phyloP scores from a whole-genome alignment of 2,329 filamentous ascomycete species.

The Claviceps sp. region DNA sequence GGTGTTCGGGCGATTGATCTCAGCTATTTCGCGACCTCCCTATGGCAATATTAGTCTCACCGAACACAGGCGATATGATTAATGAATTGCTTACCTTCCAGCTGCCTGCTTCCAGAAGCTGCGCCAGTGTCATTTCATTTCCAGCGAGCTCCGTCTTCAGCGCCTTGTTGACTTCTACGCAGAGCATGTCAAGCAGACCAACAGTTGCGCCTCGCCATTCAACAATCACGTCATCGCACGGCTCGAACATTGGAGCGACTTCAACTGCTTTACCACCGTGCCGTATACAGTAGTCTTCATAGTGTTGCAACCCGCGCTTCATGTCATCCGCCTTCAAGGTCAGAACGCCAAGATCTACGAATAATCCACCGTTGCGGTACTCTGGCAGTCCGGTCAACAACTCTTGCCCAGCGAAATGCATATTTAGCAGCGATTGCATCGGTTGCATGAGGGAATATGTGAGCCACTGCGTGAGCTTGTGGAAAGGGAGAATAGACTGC shows the following conservation, averaged over 20 bases:
- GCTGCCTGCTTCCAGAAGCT: conserved; percentile 88
- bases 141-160: conserved; percentile 53
- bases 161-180: conserved; percentile 42
- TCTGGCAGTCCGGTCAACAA: conserved; percentile 80
- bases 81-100: conserved; percentile 64
- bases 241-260: conserved; percentile 45
- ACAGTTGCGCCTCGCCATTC: conserved; percentile 54
- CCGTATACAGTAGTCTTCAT: conserved; percentile 52
- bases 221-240: conserved; percentile 47
- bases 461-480: conserved; percentile 91
- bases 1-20: conserved; percentile 89
- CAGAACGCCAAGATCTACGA: conserved; percentile 73
- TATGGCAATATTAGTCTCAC: conserved; percentile 11
- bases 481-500: conserved; percentile 78
- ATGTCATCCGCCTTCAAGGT: conserved; percentile 58
- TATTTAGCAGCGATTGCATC: conserved; percentile 67
- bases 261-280: conserved; percentile 50
- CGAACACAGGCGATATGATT: not conserved
- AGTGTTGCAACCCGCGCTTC: conserved; percentile 54
- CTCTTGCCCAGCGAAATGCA: conserved; percentile 70
- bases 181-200: conserved; percentile 43
- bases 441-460: conserved; percentile 89
- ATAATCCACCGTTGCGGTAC: conserved; percentile 81
- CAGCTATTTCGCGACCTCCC: conserved; percentile 91
- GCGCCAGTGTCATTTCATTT: conserved; percentile 62